Conservation (phyloP, 257 asterid species). For the Solanum tacnaense region DNA sequence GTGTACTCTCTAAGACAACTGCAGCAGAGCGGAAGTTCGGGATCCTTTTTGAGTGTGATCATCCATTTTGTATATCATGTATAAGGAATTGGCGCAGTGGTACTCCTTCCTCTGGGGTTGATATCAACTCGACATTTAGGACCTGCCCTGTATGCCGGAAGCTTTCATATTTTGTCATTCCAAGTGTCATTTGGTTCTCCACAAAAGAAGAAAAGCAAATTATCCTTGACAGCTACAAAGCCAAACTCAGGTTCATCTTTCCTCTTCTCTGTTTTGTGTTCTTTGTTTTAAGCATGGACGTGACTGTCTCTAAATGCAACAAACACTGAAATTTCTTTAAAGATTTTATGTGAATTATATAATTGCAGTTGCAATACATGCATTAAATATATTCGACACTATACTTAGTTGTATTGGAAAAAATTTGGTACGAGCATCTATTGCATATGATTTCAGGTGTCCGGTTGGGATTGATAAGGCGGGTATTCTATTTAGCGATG, state of each 20-base stretch:
- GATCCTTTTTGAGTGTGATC: conserved; percentile 84
- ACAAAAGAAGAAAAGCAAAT: conserved; percentile 68
- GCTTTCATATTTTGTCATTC: conserved; percentile 88
- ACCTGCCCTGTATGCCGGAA: conserved; percentile 90
- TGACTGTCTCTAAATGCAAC: not conserved
- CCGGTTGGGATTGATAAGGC: not conserved
- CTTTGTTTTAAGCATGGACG: not conserved
- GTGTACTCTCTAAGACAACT: conserved; percentile 65
- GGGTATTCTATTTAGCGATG: not conserved
- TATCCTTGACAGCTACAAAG: conserved; percentile 76
- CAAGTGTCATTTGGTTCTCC: conserved; percentile 86
- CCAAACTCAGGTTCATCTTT: conserved; percentile 61
- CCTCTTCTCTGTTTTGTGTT: not conserved
- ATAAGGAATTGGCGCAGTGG: conserved; percentile 89
- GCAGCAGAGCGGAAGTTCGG: conserved; percentile 83
- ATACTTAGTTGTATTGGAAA: no score
- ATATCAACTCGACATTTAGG: conserved; percentile 67
- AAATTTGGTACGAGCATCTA: not conserved
- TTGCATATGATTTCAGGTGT: not conserved
- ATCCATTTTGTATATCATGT: conserved; percentile 87
- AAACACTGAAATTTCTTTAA: not conserved
- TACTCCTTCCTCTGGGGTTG: conserved; percentile 60
- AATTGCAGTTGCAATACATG: not conserved
- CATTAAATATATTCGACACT: not conserved
- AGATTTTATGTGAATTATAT: not conserved